Evolutionary conservation across 2,329 filamentous ascomycete species (phyloP), one percentile per base, ranked within the genome.

Genomic region (Cladorrhinum sp.): DNA sequence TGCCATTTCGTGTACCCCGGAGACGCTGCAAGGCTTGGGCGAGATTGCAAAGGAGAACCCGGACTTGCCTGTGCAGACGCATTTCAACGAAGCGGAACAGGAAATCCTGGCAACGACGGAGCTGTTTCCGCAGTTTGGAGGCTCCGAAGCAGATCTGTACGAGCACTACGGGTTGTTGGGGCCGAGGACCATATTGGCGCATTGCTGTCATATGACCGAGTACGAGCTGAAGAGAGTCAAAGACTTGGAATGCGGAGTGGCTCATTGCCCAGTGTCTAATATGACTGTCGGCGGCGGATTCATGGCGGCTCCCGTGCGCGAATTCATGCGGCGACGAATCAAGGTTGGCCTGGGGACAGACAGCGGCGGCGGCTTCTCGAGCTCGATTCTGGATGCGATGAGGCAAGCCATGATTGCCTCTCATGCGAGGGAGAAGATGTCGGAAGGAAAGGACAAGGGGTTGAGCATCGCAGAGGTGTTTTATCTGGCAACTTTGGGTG

Each of bases 311-410:
- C 84, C 82, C 0, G 74, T 89, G 6, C 77, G 83, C 1, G 79
- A 84, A 23, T 86, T 87, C 57, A 73, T 89, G 4, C 71, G 76
- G 0, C 74, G 76, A 1, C 84, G 80, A 1, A 82, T 89, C 68
- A 86, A 87, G 62, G 84, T 89, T n/a, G 86, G 86, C 0, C 72
- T 89, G 0, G 86, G 86, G 0, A 89, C 86, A 0, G 86, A 89
- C 64, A 83, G 80, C 49, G 85, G 85, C 1, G 86, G 85, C 28
- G 86, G 86, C 0, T 88, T 83, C 71, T 83, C 84, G 3, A 79
- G 78, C 4, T 82, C 79, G 9, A 86, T 89, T 68, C 74, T 87
- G 1, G 80, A 84, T 62, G 79, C 79, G 1, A 85, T 86, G 73
- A 75, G 83, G 8, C 80, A 85, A 64, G 82, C 85, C 0, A 77